phyloP scores from a whole-genome alignment of 2,329 filamentous ascomycete genomes.

The Aspergillus tubingensis region DNA sequence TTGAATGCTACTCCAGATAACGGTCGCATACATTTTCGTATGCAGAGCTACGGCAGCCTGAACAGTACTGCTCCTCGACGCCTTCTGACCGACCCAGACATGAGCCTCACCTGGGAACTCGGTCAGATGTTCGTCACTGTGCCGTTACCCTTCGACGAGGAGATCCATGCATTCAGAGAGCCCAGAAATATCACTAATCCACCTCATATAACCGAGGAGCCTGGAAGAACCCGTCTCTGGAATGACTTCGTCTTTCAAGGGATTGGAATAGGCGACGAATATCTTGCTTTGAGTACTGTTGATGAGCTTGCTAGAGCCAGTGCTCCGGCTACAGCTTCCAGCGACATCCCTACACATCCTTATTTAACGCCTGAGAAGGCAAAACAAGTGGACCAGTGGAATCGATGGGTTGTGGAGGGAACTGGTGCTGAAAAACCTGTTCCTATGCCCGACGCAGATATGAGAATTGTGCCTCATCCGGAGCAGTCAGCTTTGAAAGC shows the following conservation, averaged over 20 bases:
- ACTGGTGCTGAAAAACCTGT: constrained; percentile 18
- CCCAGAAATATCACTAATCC: constrained; percentile 24
- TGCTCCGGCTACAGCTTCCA: constrained; percentile 2
- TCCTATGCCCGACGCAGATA: neutral
- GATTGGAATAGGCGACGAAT: constrained; percentile 32
- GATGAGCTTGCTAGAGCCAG: constrained; percentile 16
- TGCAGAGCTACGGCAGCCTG: constrained; percentile 25
- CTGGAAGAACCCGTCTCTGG: constrained; percentile 35
- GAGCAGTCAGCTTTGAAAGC: neutral
- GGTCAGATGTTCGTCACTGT: constrained; percentile 29
- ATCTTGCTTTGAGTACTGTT: constrained; percentile 17
- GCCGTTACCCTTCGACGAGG: constrained; percentile 19
- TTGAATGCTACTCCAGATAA: constrained; percentile 17
- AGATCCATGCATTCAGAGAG: constrained; percentile 12
- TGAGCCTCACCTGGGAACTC: constrained; percentile 14
- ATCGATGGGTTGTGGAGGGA: constrained; percentile 32
- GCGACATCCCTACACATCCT: constrained; percentile 19
- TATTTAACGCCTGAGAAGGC: constrained; percentile 32
- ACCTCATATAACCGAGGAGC: constrained; percentile 18
- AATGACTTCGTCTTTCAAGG: constrained; percentile 31
- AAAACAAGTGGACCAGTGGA: constrained; percentile 33
- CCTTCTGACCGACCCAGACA: constrained; percentile 26
- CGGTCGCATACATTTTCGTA: constrained; percentile 13
- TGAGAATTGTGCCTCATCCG: neutral
- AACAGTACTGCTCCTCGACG: constrained; percentile 23